Conservation (phyloP, 306 rosid genomes). For the Medicago ruthenica region DNA sequence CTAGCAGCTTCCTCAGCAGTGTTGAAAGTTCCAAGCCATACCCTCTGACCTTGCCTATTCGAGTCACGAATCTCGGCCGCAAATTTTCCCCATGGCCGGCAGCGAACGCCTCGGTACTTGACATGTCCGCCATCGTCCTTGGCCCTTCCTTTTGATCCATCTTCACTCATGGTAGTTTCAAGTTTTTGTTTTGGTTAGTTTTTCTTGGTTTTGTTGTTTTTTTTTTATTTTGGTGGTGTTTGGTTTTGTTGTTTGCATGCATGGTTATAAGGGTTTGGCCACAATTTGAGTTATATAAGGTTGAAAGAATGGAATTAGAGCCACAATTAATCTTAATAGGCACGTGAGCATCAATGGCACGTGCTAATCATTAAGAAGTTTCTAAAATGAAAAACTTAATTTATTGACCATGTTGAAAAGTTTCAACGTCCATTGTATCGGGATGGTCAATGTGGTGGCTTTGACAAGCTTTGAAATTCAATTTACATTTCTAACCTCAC, state of each 20-base stretch:
- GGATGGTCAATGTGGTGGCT: slow-evolving; percentile 84
- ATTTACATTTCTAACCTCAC: background rate
- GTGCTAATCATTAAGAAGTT: slow-evolving; percentile 48
- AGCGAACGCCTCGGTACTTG: slow-evolving; percentile 70
- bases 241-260: slow-evolving; percentile 41
- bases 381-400: slow-evolving; percentile 23
- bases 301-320: slow-evolving; percentile 25
- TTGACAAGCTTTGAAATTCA: slow-evolving; percentile 38
- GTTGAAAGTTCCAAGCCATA: slow-evolving; percentile 90
- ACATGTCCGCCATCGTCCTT: slow-evolving; percentile 52
- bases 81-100: slow-evolving; percentile 89
- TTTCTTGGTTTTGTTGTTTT: background rate
- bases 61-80: slow-evolving; percentile 96
- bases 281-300: slow-evolving; percentile 41
- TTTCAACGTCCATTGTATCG: slow-evolving; percentile 57
- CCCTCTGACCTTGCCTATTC: slow-evolving; percentile 62
- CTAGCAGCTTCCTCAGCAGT: slow-evolving; percentile 96
- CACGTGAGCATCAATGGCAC: slow-evolving; percentile 47
- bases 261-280: slow-evolving; percentile 41
- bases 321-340: background rate
- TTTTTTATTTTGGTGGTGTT: background rate
- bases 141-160: slow-evolving; percentile 41
- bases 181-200: background rate
- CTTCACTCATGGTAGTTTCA: slow-evolving; percentile 40
- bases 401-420: slow-evolving; percentile 37